These are phyloP conservation scores for Colletotrichum tofieldiae DNA, from an alignment of 2,329 filamentous ascomycete genomes.

Conservation along the genomic window DNA sequence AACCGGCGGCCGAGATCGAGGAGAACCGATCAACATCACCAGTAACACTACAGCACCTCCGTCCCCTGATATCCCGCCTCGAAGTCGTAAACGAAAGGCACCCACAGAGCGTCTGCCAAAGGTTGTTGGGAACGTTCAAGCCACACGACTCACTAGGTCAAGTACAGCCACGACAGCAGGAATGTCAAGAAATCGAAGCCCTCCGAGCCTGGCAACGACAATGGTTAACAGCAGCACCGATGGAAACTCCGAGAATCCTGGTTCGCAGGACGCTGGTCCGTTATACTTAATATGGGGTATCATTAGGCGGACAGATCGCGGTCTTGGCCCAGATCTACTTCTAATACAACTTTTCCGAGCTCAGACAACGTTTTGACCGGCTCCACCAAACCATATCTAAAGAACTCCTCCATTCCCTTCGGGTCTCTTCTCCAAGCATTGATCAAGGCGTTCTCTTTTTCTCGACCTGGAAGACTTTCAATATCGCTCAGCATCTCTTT, in stretches of 20 bases:
- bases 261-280: neutral
- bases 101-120: neutral
- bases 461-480: slow-evolving; percentile 61
- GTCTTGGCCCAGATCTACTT: slow-evolving; percentile 55
- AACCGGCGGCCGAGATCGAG: neutral
- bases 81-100: neutral
- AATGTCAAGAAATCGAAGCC: slow-evolving; percentile 8
- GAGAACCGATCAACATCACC: neutral
- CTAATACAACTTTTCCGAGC: slow-evolving; percentile 62
- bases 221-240: neutral
- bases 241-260: neutral
- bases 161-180: neutral
- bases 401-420: slow-evolving; percentile 59
- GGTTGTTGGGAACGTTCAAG: too few relatives aligned
- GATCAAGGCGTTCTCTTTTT: slow-evolving; percentile 61
- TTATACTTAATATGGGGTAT: slow-evolving; percentile 12
- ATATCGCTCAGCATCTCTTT: slow-evolving; percentile 66
- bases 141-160: neutral
- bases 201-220: neutral
- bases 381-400: slow-evolving; percentile 64
- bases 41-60: neutral
- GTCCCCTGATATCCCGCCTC: neutral
- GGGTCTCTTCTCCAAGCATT: slow-evolving; percentile 61
- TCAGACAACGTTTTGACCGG: slow-evolving; percentile 64
- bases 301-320: slow-evolving; percentile 20